Percentiles rank a stretch among this genome's conserved stretches.
phyloP scores from a whole-genome alignment of 2,329 filamentous ascomycete species.

The Exutisphaerella laricina region DNA sequence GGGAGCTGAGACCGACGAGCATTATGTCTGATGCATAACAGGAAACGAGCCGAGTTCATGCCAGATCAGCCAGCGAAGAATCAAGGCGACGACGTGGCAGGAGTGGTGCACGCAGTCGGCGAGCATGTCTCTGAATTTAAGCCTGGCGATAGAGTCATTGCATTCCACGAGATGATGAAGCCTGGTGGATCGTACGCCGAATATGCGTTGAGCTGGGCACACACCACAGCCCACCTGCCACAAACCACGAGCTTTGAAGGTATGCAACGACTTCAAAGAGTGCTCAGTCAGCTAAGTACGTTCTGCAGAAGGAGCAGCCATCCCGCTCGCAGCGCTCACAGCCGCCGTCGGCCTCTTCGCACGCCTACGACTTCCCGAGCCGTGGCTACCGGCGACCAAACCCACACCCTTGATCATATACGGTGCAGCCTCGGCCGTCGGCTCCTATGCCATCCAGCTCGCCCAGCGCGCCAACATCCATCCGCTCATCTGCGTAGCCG shows the following conservation, averaged over 20 bases:
- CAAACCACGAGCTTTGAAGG: constrained; percentile 48
- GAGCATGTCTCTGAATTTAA: constrained; percentile 53
- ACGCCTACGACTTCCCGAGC: constrained; percentile 39
- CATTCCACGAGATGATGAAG: constrained; percentile 49
- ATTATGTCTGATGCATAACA: constrained; percentile 5
- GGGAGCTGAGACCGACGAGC: no score
- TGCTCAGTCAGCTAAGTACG: neutral
- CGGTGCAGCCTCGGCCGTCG: constrained; percentile 52
- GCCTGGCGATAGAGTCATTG: constrained; percentile 52
- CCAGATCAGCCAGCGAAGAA: constrained; percentile 20
- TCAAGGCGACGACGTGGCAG: constrained; percentile 34
- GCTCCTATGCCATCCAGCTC: constrained; percentile 54
- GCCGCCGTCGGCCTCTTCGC: constrained; percentile 43
- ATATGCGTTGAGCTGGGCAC: constrained; percentile 52
- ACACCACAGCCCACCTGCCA: constrained; percentile 54
- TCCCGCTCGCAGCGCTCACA: constrained; percentile 45
- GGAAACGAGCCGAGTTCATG: constrained; percentile 19
- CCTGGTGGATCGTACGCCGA: constrained; percentile 55
- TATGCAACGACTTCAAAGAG: constrained; percentile 17
- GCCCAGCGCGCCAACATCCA: constrained; percentile 51
- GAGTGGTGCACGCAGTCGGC: constrained; percentile 51
- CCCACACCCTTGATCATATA: constrained; percentile 40
- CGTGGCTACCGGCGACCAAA: constrained; percentile 34
- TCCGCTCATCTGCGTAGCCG: constrained; percentile 57
- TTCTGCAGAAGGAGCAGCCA: constrained; percentile 37